Conservation (phyloP, 1,139 yeast species). For the Blastobotrys aristatus region DNA sequence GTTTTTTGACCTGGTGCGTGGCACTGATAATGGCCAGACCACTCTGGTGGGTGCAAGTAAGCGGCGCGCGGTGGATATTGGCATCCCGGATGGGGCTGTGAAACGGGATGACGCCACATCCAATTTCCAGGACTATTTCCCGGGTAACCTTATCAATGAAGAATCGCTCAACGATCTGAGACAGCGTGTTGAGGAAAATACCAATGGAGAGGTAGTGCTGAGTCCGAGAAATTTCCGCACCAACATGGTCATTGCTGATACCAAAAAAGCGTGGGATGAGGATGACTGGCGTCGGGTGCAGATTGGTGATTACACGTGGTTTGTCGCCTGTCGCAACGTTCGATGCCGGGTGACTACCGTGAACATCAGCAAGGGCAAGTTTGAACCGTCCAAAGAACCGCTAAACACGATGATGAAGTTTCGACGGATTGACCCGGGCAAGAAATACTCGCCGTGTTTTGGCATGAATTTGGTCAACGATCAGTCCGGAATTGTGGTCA, state of each 20-base stretch:
- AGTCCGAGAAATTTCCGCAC: constrained; percentile 38
- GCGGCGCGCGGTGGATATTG: constrained; percentile 36
- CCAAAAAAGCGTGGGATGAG: constrained; percentile 35
- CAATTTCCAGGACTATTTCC: constrained; percentile 43
- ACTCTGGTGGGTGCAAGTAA: constrained; percentile 30
- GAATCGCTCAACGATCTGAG: constrained; percentile 35
- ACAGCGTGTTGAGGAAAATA: constrained; percentile 19
- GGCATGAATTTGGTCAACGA: constrained; percentile 38
- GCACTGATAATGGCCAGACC: constrained; percentile 18
- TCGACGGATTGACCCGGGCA: constrained; percentile 38
- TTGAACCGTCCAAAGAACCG: constrained; percentile 34
- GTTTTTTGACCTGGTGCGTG: constrained; percentile 15
- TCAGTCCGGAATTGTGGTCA: constrained; percentile 26
- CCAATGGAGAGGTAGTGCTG: constrained; percentile 24
- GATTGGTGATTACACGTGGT: constrained; percentile 31
- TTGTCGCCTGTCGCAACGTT: constrained; percentile 33
- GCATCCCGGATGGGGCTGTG: not conserved
- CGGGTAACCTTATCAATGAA: constrained; percentile 38
- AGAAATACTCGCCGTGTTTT: constrained; percentile 34
- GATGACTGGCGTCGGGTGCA: constrained; percentile 38
- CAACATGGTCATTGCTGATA: constrained; percentile 35
- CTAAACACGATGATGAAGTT: constrained; percentile 35
- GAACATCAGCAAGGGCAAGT: constrained; percentile 31
- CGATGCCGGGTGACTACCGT: constrained; percentile 43
- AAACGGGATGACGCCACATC: constrained; percentile 19